These are phyloP conservation scores for Xylariaceae sp. DNA, from an alignment of 2,329 filamentous ascomycete species.

Conservation along the genomic window DNA sequence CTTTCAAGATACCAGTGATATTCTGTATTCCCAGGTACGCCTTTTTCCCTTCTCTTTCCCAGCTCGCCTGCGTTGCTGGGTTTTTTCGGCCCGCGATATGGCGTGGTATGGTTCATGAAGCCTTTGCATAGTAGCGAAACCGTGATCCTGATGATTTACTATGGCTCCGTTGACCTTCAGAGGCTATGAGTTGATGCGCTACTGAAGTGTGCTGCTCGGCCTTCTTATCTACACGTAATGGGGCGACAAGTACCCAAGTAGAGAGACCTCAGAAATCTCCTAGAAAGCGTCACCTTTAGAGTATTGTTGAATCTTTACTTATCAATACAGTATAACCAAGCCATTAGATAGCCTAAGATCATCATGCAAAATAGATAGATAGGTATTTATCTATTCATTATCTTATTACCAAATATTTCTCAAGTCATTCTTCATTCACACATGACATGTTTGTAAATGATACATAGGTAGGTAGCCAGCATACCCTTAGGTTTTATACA, in stretches of 20 bases:
- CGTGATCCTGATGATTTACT: background rate
- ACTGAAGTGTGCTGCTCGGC: background rate
- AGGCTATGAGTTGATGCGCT: background rate
- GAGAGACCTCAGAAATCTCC: no score
- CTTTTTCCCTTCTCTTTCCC: background rate
- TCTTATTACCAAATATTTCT: background rate
- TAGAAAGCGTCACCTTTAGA: no score
- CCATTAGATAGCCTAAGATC: no score
- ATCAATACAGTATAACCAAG: no score
- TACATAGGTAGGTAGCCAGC: no score
- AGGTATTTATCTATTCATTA: conserved; percentile 11
- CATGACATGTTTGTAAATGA: conserved; percentile 16
- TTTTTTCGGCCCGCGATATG: background rate
- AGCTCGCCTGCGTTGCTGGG: background rate
- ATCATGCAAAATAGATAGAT: background rate
- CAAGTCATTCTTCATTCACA: conserved; percentile 4
- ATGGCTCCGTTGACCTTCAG: background rate
- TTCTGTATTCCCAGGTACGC: conserved; percentile 32
- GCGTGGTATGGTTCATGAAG: background rate
- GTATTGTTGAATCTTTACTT: no score
- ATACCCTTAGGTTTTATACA: no score
- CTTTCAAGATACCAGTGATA: conserved; percentile 30
- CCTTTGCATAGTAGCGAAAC: background rate
- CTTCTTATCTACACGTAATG: no score
- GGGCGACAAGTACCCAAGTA: no score